Percentiles rank a stretch among this genome's conserved stretches.
Conservation (phyloP, 768 basidiomycete genomes). For the Auriscalpium vulgare region DNA sequence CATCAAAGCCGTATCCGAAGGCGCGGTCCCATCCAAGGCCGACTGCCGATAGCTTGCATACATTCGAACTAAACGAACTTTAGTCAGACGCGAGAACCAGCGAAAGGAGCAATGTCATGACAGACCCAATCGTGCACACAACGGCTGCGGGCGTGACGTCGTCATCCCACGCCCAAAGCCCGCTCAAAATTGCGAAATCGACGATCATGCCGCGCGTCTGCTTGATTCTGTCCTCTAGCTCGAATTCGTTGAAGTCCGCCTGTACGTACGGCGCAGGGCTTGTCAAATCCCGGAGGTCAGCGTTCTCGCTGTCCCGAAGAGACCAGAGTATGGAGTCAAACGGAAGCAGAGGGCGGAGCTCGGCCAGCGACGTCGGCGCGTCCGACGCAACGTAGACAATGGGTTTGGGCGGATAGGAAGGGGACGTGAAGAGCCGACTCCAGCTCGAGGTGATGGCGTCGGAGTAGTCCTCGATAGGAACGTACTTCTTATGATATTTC, state of each 20-base stretch:
- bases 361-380: constrained; percentile 34
- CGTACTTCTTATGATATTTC: constrained; percentile 32
- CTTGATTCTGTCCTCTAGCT: constrained; percentile 32
- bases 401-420: constrained; percentile 15
- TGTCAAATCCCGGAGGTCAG: constrained; percentile 38
- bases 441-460: constrained; percentile 35
- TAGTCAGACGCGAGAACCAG: not conserved
- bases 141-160: constrained; percentile 42
- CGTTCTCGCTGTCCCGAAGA: constrained; percentile 32
- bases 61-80: constrained; percentile 40
- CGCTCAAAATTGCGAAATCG: constrained; percentile 59
- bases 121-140: constrained; percentile 54
- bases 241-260: constrained; percentile 35
- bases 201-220: constrained; percentile 59
- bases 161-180: constrained; percentile 44
- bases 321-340: constrained; percentile 34
- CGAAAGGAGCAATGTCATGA: not conserved
- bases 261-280: constrained; percentile 50
- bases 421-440: constrained; percentile 27
- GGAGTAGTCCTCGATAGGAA: constrained; percentile 44
- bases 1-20: constrained; percentile 40
- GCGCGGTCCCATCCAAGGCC: constrained; percentile 58
- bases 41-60: constrained; percentile 52
- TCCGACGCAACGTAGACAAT: constrained; percentile 58
- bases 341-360: constrained; percentile 34